Evolutionary conservation across 352 stramenopile genomes (phyloP), one percentile per base, ranked within the genome.

Genomic region (Phytophthora foliorum): DNA sequence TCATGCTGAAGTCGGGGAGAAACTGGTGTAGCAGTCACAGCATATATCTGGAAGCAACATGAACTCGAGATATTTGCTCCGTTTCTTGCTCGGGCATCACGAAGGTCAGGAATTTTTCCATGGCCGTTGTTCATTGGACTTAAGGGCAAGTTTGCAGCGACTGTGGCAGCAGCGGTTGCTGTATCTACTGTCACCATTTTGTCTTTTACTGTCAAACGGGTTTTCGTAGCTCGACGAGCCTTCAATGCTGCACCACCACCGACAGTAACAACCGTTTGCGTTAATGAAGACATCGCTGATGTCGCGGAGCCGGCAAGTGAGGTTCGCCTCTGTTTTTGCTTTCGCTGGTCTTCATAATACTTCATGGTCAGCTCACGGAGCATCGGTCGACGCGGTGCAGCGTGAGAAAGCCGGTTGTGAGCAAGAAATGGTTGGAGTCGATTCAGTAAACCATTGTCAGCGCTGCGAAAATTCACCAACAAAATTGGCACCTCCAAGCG

Each of bases 41-140:
- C 81, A 31, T 85, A 88, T 2, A 91, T 36, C 50, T 87, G 83
- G 46, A 91, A 91, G 0, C n/a, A 46, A 2, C 38, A 13, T 5
- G 21, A 21, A 4, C 17, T 53, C n/a, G 11, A 24, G 14, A 10
- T 46, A 24, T 6, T 48, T 17, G 19, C 42, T 21, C 34, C 13
- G 10, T 24, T 46, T 27, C 32, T 67, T 3, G n/a, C 6, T 52
- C 48, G 54, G 27, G 9, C 10, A 45, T 62, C 53, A 5, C 32
- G 48, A 48, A 32, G 60, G 24, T 57, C 60, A 6, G 16, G 22
- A 19, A n/a, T n/a, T 8, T 49, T 62, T 5, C 14, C 22, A 3
- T 22, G 1, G 9, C 54, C 50, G 21, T 22, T 39, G 13, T 6
- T 6, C 17, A 13, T 16, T 17, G 17, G n/a, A 27, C 14, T 42